Evolutionary conservation across 208 protist genomes (phyloP).

Genomic region (Crithidia acanthocephali): DNA sequence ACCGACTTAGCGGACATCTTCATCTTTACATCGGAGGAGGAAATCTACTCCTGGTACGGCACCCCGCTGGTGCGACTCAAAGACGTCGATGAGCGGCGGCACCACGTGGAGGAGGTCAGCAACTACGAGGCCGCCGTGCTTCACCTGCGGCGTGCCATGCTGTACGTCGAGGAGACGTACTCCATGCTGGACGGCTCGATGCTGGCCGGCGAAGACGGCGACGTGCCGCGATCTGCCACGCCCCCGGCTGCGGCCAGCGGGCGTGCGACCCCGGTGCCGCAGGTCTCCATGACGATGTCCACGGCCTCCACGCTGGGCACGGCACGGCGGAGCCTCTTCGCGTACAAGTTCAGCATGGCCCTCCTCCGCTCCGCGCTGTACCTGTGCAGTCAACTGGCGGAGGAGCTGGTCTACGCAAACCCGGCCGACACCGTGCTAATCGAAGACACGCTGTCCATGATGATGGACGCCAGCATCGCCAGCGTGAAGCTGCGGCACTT

Average conservation of each 20-base stretch:
- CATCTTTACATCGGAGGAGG: slow-evolving; percentile 51
- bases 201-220: slow-evolving; percentile 42
- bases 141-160: slow-evolving; percentile 80
- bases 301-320: neutral
- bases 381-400: slow-evolving; percentile 63
- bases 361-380: slow-evolving; percentile 79
- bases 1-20: slow-evolving; percentile 35
- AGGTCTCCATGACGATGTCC: neutral
- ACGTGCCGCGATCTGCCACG: neutral
- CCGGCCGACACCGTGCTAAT: slow-evolving; percentile 85
- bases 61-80: slow-evolving; percentile 63
- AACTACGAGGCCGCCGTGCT: slow-evolving; percentile 75
- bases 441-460: slow-evolving; percentile 84
- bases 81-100: slow-evolving; percentile 42
- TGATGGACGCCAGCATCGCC: slow-evolving; percentile 88
- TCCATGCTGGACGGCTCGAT: slow-evolving; percentile 63
- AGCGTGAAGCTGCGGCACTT: slow-evolving; percentile 84
- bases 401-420: slow-evolving; percentile 60
- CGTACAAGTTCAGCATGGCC: slow-evolving; percentile 60
- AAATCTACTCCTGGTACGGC: slow-evolving; percentile 76
- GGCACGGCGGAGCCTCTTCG: slow-evolving; percentile 46
- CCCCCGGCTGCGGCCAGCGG: neutral
- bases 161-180: slow-evolving; percentile 88
- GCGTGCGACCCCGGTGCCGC: neutral
- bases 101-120: slow-evolving; percentile 39